Conservation (phyloP, 2,329 filamentous ascomycete species). For the Pleurostoma richardsiae region DNA sequence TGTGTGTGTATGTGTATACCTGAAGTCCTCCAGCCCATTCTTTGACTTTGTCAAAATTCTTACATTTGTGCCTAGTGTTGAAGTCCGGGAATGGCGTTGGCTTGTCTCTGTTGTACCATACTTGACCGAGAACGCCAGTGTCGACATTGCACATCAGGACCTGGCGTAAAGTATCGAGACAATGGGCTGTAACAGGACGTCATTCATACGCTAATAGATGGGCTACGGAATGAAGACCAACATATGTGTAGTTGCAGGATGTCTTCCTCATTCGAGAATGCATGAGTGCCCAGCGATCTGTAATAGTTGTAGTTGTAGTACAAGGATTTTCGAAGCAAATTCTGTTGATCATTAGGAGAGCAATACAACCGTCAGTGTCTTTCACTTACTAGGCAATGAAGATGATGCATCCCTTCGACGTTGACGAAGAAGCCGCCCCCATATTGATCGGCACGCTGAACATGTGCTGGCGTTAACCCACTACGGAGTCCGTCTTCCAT, state of each 20-base stretch:
- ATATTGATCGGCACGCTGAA: slow-evolving; percentile 48
- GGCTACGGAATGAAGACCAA: slow-evolving; percentile 24
- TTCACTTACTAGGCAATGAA: slow-evolving; percentile 51
- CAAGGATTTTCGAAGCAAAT: slow-evolving; percentile 52
- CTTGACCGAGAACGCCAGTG: slow-evolving; percentile 54
- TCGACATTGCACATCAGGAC: slow-evolving; percentile 60
- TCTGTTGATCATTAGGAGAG: slow-evolving; percentile 25
- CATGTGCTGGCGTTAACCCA: slow-evolving; percentile 48
- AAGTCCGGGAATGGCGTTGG: slow-evolving; percentile 55
- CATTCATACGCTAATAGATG: not conserved
- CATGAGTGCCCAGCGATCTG: slow-evolving; percentile 37
- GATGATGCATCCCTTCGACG: slow-evolving; percentile 49
- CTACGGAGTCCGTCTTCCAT: slow-evolving; percentile 40
- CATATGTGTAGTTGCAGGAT: slow-evolving; percentile 53
- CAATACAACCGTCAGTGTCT: not conserved
- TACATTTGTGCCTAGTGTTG: slow-evolving; percentile 53
- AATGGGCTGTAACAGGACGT: slow-evolving; percentile 39
- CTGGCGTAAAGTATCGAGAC: slow-evolving; percentile 56
- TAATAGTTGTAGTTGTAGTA: slow-evolving; percentile 59
- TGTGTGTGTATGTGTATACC: slow-evolving; percentile 13
- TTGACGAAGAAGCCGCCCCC: slow-evolving; percentile 56
- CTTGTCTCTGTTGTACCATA: slow-evolving; percentile 46
- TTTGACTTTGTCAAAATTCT: slow-evolving; percentile 21
- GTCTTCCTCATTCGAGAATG: slow-evolving; percentile 50
- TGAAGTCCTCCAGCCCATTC: slow-evolving; percentile 50